Percentiles rank a stretch among this genome's conserved stretches.
Conservation (phyloP, 768 basidiomycete genomes). For the Leccinellum albellum region DNA sequence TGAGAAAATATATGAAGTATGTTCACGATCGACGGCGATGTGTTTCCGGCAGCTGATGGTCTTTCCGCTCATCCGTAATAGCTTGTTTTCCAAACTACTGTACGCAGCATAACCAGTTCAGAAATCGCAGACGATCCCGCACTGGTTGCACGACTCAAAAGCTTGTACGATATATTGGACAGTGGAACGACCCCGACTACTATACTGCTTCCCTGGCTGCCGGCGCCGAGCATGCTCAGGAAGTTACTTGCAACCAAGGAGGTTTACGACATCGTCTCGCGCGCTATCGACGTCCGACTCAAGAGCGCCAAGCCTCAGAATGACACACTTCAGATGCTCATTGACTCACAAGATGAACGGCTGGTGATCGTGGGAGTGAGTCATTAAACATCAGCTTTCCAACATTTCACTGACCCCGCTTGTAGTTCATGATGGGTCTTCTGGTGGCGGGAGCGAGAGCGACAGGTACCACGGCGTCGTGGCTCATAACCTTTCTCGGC, state of each 20-base stretch:
- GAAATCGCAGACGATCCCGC: conserved; percentile 68
- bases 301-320: conserved; percentile 53
- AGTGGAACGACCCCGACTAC: conserved; percentile 67
- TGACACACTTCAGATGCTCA: conserved; percentile 71
- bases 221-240: conserved; percentile 65
- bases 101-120: conserved; percentile 60
- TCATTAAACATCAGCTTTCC: conserved; percentile 14
- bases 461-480: conserved; percentile 76
- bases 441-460: conserved; percentile 79
- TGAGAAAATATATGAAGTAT: conserved; percentile 62
- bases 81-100: conserved; percentile 72
- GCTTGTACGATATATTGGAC: conserved; percentile 66
- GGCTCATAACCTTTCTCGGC: conserved; percentile 71
- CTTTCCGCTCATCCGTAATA: conserved; percentile 15
- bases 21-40: conserved; percentile 12
- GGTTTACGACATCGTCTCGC: conserved; percentile 66
- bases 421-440: conserved; percentile 77
- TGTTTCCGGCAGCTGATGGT: not conserved
- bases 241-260: conserved; percentile 72
- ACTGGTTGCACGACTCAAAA: conserved; percentile 58
- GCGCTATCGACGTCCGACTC: conserved; percentile 54
- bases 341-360: conserved; percentile 68
- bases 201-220: conserved; percentile 74
- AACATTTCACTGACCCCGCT: conserved; percentile 20
- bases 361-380: conserved; percentile 66